Evolutionary conservation across 2,329 filamentous ascomycete species (phyloP).

Genomic region (Aspergillus piperis): DNA sequence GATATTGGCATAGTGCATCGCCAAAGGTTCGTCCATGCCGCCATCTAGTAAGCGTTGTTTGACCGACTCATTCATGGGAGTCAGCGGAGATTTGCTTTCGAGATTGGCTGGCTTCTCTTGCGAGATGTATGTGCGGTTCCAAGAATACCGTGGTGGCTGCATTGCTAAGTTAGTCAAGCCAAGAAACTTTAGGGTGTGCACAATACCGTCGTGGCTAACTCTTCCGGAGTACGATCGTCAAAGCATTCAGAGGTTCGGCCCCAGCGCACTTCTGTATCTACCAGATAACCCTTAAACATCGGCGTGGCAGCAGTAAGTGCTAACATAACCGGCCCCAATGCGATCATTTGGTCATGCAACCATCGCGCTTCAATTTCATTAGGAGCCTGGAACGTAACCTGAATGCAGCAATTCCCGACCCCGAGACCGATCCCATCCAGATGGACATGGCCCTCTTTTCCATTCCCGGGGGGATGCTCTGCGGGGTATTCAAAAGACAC

Average conservation of each 20-base stretch:
- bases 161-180: neutral
- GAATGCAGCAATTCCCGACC: slow-evolving; percentile 19
- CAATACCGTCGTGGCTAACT: neutral
- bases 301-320: slow-evolving; percentile 25
- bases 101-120: slow-evolving; percentile 54
- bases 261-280: slow-evolving; percentile 24
- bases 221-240: slow-evolving; percentile 18
- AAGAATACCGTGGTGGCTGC: slow-evolving; percentile 5
- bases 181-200: neutral
- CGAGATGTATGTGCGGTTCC: slow-evolving; percentile 72
- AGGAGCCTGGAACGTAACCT: slow-evolving; percentile 21
- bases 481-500: slow-evolving; percentile 3
- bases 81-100: neutral
- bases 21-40: slow-evolving; percentile 23
- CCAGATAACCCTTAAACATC: slow-evolving; percentile 21
- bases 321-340: slow-evolving; percentile 19
- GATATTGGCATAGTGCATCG: slow-evolving; percentile 19
- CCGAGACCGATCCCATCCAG: slow-evolving; percentile 18
- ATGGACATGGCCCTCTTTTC: slow-evolving; percentile 9
- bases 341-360: slow-evolving; percentile 23
- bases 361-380: slow-evolving; percentile 20
- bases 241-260: slow-evolving; percentile 12
- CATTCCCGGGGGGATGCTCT: neutral
- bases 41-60: slow-evolving; percentile 18
- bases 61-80: slow-evolving; percentile 5